Evolutionary conservation across 2,329 filamentous ascomycete species (phyloP), one percentile per base, ranked within the genome.

Genomic region (Plectosphaerella plurivora): DNA sequence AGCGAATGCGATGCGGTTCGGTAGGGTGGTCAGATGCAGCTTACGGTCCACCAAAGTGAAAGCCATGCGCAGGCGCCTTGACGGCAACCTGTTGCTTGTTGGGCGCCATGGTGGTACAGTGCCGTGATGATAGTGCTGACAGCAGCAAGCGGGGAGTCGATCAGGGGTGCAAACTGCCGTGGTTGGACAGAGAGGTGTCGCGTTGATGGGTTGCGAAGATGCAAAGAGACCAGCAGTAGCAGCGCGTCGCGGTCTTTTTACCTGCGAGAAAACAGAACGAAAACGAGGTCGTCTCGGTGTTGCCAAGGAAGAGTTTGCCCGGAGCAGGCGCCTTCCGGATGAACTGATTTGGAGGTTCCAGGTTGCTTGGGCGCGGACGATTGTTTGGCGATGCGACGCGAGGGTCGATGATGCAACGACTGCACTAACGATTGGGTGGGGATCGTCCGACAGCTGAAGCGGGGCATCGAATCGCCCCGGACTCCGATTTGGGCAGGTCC

Each of bases 41-140:
- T 63, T 65, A 79, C 77, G 77, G 77, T 55, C 77, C 77, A 50
- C 72, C 69, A 60, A 81, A 80, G 54, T 80, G 76, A 59, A 79
- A 81, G 56, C 73, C 73, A 53, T 76, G 75, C 8, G 48, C 24
- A 47, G 63, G 57, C 55, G 65, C 62, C 50, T 56, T 51, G 41
- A 60, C 57, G 11, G 57, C 53, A 6, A 58, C 57, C 45, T 62
- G 51, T 51, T 67, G 69, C 12, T 61, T 42, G 49, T 66, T 66
- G 49, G 55, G 50, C 6, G 65, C 60, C 71, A 73, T 73, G n/a
- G 22, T 59, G 45, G 44, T 33, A 5, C 22, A 22, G 22, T 5
- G 22, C 22, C 5, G 25, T 35, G 16, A 24, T 18, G n/a, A 24
- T 6, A 7, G 28, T 20, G 36, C 2, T 20, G 20, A 44, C 28